phyloP scores from a whole-genome alignment of 257 asterid genomes.

The Fraxinus cuspidata region DNA sequence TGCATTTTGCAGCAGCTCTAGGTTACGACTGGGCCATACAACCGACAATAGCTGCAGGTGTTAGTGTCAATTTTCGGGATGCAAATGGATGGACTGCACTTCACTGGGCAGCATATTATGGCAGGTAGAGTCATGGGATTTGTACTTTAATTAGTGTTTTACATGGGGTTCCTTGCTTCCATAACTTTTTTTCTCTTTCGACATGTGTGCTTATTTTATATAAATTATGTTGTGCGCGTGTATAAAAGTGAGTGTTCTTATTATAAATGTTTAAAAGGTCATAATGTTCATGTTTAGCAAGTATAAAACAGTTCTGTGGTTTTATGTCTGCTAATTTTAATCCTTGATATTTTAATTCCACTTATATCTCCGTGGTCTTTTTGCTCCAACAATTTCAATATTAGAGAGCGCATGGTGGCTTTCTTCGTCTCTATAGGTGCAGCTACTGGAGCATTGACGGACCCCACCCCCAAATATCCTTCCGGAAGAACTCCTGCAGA shows the following conservation, averaged over 20 bases:
- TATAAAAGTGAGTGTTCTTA: not conserved
- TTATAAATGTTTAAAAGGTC: not conserved
- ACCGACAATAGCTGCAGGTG: constrained; percentile 77
- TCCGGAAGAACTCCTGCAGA: constrained; percentile 79
- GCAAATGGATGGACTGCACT: constrained; percentile 92
- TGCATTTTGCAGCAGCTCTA: constrained; percentile 86
- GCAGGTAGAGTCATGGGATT: constrained; percentile 56
- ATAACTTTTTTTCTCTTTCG: not conserved
- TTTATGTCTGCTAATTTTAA: constrained; percentile 6
- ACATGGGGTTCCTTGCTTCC: constrained; percentile 18
- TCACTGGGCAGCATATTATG: constrained; percentile 95
- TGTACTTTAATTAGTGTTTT: constrained; percentile 5
- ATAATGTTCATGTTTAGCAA: constrained; percentile 10
- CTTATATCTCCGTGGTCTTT: constrained; percentile 13
- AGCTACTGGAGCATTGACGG: constrained; percentile 74
- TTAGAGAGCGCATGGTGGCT: constrained; percentile 78
- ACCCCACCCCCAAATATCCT: constrained; percentile 75
- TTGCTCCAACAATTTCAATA: constrained; percentile 25
- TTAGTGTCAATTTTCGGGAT: constrained; percentile 82
- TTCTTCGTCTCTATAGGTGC: constrained; percentile 77
- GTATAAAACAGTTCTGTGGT: not conserved
- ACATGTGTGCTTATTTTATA: constrained; percentile 12
- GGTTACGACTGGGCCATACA: constrained; percentile 90
- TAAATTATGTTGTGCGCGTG: not conserved
- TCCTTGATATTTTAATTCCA: constrained; percentile 25